phyloP scores from a whole-genome alignment of 768 basidiomycete genomes.

The Psilocybe azurescens region DNA sequence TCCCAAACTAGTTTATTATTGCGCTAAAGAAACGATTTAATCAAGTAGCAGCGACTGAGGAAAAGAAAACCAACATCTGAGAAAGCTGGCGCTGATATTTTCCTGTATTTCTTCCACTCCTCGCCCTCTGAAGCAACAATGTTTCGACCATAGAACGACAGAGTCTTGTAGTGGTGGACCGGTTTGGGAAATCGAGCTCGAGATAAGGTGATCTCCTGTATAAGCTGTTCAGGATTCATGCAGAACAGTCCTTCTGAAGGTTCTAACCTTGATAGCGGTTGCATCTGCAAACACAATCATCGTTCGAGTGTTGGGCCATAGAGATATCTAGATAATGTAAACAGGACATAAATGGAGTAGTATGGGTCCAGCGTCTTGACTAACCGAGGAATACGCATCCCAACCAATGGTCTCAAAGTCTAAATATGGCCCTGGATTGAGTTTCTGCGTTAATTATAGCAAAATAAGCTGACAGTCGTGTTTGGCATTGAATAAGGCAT shows the following conservation, averaged over 20 bases:
- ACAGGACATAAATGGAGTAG: background rate
- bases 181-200: slow-evolving; percentile 65
- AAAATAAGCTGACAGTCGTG: slow-evolving; percentile 30
- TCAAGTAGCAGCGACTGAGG: background rate
- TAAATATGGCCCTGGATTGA: slow-evolving; percentile 5
- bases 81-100: slow-evolving; percentile 68
- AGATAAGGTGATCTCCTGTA: slow-evolving; percentile 54
- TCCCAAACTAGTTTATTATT: slow-evolving; percentile 57
- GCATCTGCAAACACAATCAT: slow-evolving; percentile 42
- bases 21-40: slow-evolving; percentile 31
- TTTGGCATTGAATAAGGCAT: slow-evolving; percentile 34
- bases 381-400: slow-evolving; percentile 41
- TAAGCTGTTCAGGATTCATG: background rate
- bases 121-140: slow-evolving; percentile 70
- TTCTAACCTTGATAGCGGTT: slow-evolving; percentile 42
- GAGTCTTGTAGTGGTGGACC: slow-evolving; percentile 44
- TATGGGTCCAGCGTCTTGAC: slow-evolving; percentile 1
- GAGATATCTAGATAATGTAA: slow-evolving; percentile 28
- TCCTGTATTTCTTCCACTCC: slow-evolving; percentile 69
- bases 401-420: slow-evolving; percentile 38
- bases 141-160: slow-evolving; percentile 62
- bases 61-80: slow-evolving; percentile 51
- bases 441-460: background rate
- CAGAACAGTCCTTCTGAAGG: background rate
- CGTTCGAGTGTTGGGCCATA: slow-evolving; percentile 27